phyloP scores from a whole-genome alignment of 345 rosid species.

The Eucalyptus leucophloia region DNA sequence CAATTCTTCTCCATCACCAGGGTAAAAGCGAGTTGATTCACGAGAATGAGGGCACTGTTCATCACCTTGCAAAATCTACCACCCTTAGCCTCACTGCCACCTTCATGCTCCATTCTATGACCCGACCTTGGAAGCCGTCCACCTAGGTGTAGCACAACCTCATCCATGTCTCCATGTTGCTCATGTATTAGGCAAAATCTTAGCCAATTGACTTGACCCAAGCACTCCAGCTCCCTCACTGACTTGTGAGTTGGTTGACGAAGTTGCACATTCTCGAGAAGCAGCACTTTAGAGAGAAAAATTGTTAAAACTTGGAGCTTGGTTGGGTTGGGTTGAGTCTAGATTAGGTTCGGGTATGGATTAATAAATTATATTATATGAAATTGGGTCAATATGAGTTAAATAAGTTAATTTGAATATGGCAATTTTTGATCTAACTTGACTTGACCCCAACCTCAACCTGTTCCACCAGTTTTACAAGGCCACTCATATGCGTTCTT shows the following conservation, averaged over 20 bases:
- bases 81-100: neutral
- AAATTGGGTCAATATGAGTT: neutral
- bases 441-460: neutral
- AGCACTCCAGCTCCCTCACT: neutral
- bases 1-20: neutral
- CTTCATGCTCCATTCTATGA: neutral
- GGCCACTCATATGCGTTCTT: neutral
- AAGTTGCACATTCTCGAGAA: neutral
- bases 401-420: neutral
- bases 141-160: neutral
- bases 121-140: neutral
- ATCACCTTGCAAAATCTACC: neutral
- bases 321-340: neutral
- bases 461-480: neutral
- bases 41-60: neutral
- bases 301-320: neutral
- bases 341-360: neutral
- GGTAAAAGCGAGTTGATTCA: neutral
- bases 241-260: neutral
- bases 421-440: neutral
- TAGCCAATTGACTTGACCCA: neutral
- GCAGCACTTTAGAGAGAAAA: neutral
- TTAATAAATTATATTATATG: neutral
- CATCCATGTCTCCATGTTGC: neutral
- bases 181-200: neutral